A percentile compares a stretch with the other conserved stretches of the same genome.
These are phyloP conservation scores for Fusarium sp. DNA, from an alignment of 2,329 filamentous ascomycete species.

Conservation along the genomic window DNA sequence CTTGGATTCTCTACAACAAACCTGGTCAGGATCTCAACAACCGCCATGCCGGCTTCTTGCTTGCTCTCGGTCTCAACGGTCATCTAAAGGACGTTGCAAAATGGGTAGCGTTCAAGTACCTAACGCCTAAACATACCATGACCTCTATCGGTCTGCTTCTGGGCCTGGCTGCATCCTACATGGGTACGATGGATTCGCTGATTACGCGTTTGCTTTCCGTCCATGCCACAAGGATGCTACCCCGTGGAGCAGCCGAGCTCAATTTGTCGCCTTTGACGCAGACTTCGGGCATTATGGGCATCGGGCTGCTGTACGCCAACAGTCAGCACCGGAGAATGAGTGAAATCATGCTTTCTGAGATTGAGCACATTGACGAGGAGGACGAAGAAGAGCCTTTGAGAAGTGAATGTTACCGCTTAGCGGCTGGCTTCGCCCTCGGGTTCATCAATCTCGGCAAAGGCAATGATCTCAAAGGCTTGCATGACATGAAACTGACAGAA, in stretches of 20 bases:
- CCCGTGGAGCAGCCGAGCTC: constrained; percentile 89
- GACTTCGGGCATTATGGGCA: constrained; percentile 96
- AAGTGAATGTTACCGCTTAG: constrained; percentile 95
- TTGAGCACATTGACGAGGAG: constrained; percentile 83
- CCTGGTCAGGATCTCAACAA: constrained; percentile 88
- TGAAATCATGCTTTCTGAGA: constrained; percentile 98
- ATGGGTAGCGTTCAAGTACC: constrained; percentile 98
- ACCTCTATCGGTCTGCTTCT: constrained; percentile 96
- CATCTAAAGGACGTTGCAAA: constrained; percentile 95
- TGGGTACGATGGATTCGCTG: constrained; percentile 96
- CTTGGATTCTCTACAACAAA: constrained; percentile 99
- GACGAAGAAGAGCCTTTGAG: constrained; percentile 88
- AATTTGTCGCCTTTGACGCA: constrained; percentile 94
- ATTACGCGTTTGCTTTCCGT: constrained; percentile 94
- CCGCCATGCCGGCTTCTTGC: constrained; percentile 92
- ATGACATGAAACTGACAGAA: constrained; percentile 94
- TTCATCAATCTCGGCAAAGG: constrained; percentile 96
- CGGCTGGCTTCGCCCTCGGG: constrained; percentile 91
- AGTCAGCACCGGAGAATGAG: constrained; percentile 99
- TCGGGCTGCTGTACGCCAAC: constrained; percentile 91
- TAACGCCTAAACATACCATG: constrained; percentile 99
- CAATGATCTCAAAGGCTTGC: constrained; percentile 85
- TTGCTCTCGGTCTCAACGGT: constrained; percentile 92
- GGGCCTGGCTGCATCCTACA: constrained; percentile 90
- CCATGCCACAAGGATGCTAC: constrained; percentile 94